Evolutionary conservation across 2,329 filamentous ascomycete species (phyloP).

Genomic region (Thielaviopsis populi): DNA sequence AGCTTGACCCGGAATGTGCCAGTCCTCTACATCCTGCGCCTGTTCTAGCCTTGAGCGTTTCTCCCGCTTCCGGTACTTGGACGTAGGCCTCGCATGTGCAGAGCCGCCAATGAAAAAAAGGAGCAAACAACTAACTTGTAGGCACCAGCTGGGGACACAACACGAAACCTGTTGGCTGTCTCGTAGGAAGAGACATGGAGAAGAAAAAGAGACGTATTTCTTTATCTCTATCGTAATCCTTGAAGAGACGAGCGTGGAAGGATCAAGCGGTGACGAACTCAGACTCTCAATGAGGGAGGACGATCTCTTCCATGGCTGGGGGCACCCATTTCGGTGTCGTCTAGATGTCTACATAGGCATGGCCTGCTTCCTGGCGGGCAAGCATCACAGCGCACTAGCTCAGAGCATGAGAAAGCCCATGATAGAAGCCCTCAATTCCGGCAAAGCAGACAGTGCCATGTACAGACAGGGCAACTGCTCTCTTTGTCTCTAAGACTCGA

Average conservation of each 20-base stretch:
- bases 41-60: background rate
- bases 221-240: background rate
- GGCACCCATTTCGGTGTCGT: background rate
- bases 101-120: background rate
- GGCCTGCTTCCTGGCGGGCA: background rate
- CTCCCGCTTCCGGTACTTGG: background rate
- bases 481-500: background rate
- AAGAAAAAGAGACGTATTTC: background rate
- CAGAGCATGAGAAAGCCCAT: background rate
- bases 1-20: background rate
- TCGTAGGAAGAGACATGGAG: background rate
- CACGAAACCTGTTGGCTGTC: background rate
- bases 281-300: background rate
- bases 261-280: background rate
- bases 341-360: background rate
- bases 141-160: background rate
- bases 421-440: background rate
- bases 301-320: background rate
- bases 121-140: background rate
- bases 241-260: background rate
- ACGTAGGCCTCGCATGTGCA: background rate
- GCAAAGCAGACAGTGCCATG: background rate
- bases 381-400: background rate
- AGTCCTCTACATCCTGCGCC: background rate
- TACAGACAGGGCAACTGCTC: background rate